Conservation (phyloP, 495 filamentous ascomycete species). For the Trypethelium eluteriae region DNA sequence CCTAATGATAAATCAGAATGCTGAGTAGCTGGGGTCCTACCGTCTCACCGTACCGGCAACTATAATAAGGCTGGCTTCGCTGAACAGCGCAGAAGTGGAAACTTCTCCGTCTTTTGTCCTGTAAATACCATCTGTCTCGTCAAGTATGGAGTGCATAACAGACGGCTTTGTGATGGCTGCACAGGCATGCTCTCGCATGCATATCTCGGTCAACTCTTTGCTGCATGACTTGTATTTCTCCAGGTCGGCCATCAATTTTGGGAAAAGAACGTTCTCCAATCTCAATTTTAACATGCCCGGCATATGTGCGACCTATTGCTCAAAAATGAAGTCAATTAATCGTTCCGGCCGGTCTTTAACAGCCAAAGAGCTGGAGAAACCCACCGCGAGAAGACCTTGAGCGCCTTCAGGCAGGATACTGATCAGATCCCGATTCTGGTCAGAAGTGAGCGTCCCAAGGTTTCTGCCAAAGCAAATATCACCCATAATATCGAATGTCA, state of each 20-base stretch:
- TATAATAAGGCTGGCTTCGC: not conserved
- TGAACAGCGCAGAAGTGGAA: not conserved
- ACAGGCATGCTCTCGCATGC: not conserved
- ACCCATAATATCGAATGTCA: conserved; percentile 67
- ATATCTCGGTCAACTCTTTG: not conserved
- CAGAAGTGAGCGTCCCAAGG: conserved; percentile 54
- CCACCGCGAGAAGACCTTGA: not conserved
- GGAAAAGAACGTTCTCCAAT: not conserved
- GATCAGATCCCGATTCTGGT: not conserved
- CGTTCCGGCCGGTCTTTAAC: not conserved
- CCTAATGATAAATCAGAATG: not conserved
- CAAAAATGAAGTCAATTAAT: not conserved
- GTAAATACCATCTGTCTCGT: not conserved
- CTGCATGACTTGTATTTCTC: not conserved
- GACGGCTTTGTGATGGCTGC: not conserved
- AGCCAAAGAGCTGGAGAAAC: not conserved
- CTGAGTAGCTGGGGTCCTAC: not conserved
- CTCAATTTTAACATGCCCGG: not conserved
- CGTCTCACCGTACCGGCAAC: not conserved
- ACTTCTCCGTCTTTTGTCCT: not conserved
- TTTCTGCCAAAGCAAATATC: conserved; percentile 63
- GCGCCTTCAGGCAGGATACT: not conserved
- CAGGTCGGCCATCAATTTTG: not conserved
- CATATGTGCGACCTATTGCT: not conserved
- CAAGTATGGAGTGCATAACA: not conserved